phyloP scores from a whole-genome alignment of 2,329 filamentous ascomycete species.

The Lachnellula cervina region DNA sequence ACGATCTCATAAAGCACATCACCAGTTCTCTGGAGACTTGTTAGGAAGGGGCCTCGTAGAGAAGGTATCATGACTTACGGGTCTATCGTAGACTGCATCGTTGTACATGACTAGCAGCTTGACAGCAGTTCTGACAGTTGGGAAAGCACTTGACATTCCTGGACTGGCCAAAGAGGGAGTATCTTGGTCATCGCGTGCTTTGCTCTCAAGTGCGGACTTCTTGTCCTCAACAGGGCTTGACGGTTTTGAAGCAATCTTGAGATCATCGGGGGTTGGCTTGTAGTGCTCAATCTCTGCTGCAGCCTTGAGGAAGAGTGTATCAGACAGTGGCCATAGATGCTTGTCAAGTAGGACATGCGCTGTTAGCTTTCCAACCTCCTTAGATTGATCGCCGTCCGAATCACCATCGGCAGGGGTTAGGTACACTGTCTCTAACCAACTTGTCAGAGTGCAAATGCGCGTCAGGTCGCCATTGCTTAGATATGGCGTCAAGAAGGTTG shows the following conservation, averaged over 20 bases:
- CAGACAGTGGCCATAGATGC: slow-evolving; percentile 29
- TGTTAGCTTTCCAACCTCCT: slow-evolving; percentile 20
- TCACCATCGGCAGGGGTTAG: slow-evolving; percentile 24
- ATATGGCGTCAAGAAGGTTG: slow-evolving; percentile 24
- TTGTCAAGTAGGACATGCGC: slow-evolving; percentile 26
- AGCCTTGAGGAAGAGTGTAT: slow-evolving; percentile 28
- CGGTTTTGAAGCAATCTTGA: slow-evolving; percentile 16
- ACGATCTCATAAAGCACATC: slow-evolving; percentile 78
- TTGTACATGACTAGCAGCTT: slow-evolving; percentile 59
- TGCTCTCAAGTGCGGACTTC: slow-evolving; percentile 8
- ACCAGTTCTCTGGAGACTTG: slow-evolving; percentile 17
- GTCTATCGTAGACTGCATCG: slow-evolving; percentile 29
- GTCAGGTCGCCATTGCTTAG: slow-evolving; percentile 26
- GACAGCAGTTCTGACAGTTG: slow-evolving; percentile 53
- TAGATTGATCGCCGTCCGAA: slow-evolving; percentile 18
- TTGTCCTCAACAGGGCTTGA: slow-evolving; percentile 41
- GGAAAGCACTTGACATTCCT: slow-evolving; percentile 53
- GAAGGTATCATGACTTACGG: slow-evolving; percentile 19
- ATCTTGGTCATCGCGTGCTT: slow-evolving; percentile 37
- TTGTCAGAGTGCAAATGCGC: slow-evolving; percentile 25
- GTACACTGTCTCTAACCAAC: slow-evolving; percentile 30
- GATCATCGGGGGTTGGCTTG: slow-evolving; percentile 26
- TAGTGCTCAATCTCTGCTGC: slow-evolving; percentile 29
- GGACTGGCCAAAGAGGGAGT: slow-evolving; percentile 52
- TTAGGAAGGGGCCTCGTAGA: slow-evolving; percentile 6